Evolutionary conservation across 2,329 filamentous ascomycete genomes (phyloP).

Genomic region (Thielaviopsis populi): DNA sequence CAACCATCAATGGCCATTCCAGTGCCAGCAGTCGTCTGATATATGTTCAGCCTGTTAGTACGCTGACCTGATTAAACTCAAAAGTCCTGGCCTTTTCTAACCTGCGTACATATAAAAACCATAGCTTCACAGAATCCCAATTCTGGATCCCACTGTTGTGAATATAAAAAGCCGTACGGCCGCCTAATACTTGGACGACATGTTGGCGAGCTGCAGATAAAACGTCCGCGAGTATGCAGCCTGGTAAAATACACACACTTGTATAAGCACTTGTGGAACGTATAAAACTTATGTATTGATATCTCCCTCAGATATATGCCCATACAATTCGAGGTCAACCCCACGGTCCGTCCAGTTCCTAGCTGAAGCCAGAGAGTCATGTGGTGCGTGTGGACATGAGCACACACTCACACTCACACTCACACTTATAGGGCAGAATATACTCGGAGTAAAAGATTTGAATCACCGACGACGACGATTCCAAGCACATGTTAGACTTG

Average conservation of each 20-base stretch:
- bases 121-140: background rate
- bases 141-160: background rate
- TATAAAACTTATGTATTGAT: background rate
- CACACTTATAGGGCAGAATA: background rate
- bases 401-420: background rate
- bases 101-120: background rate
- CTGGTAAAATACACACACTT: too few relatives aligned
- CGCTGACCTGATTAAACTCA: background rate
- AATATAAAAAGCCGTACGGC: background rate
- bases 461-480: background rate
- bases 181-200: background rate
- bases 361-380: background rate
- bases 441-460: background rate
- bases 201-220: background rate
- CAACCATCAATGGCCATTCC: background rate
- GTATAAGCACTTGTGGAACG: background rate
- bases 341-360: background rate
- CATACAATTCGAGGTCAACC: background rate
- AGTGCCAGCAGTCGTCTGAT: background rate
- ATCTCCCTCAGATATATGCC: background rate
- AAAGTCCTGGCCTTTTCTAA: conserved; percentile 2
- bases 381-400: background rate
- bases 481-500: background rate
- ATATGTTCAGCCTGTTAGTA: background rate
- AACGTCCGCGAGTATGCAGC: background rate